phyloP scores from a whole-genome alignment of 441 rosid species.

The Populus hybrid region DNA sequence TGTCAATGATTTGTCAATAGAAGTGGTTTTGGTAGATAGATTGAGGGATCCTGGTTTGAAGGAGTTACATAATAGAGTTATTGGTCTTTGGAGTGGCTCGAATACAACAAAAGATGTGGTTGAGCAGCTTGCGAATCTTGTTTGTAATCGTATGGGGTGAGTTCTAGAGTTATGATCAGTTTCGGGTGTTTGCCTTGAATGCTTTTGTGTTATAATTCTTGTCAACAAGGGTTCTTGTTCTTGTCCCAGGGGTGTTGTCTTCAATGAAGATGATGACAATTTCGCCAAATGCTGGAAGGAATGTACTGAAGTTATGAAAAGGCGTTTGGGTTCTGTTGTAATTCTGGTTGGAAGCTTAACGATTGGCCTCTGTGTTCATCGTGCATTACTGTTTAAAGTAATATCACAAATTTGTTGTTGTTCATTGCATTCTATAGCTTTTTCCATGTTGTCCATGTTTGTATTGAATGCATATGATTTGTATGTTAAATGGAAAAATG shows the following conservation, averaged over 20 bases:
- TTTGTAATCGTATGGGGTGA: conserved; percentile 88
- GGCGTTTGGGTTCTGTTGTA: conserved; percentile 62
- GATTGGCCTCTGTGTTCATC: conserved; percentile 92
- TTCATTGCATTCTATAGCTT: not conserved
- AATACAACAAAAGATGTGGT: conserved; percentile 65
- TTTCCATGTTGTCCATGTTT: conserved; percentile 4
- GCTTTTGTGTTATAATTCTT: conserved; percentile 1
- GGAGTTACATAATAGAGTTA: conserved; percentile 67
- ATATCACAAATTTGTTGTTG: conserved; percentile 18
- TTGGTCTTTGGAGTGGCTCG: conserved; percentile 58
- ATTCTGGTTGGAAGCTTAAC: conserved; percentile 87
- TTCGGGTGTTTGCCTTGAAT: not conserved
- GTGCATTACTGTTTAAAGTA: conserved; percentile 89
- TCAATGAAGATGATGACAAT: conserved; percentile 56
- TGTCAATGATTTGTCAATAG: conserved; percentile 61
- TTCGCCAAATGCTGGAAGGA: conserved; percentile 67
- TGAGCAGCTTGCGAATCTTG: conserved; percentile 79
- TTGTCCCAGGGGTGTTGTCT: conserved; percentile 58
- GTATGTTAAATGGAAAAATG: conserved; percentile 24
- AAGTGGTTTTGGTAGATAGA: conserved; percentile 70
- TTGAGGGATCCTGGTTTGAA: conserved; percentile 64
- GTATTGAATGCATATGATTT: not conserved
- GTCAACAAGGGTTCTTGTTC: conserved; percentile 15
- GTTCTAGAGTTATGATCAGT: conserved; percentile 18
- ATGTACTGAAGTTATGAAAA: conserved; percentile 58